A percentile compares a stretch with the other conserved stretches of the same genome.
Evolutionary conservation across 164 flowering plant species (phyloP).

Genomic region (Stephania yunnanensis): DNA sequence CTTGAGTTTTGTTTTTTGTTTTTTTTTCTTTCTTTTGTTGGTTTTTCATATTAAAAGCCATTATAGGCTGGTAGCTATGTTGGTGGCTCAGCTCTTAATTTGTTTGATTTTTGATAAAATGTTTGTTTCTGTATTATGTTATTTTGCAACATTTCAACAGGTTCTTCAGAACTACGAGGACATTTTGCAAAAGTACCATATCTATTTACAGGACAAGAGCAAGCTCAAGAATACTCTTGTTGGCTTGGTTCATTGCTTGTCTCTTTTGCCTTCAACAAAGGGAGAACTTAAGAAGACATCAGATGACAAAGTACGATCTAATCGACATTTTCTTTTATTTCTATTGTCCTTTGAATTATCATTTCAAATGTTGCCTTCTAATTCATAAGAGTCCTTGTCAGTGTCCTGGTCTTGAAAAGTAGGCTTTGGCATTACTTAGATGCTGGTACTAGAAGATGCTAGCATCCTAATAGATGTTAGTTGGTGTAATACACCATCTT

Average conservation of each 20-base stretch:
- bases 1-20: neutral
- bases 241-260: slow-evolving; percentile 69
- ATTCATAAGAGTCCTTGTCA: neutral
- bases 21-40: neutral
- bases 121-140: neutral
- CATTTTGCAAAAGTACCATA: slow-evolving; percentile 56
- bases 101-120: neutral
- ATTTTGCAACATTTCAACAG: slow-evolving; percentile 28
- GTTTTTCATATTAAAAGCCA: no score
- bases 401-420: neutral
- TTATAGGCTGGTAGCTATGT: neutral
- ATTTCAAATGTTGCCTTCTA: neutral
- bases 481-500: neutral
- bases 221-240: slow-evolving; percentile 54
- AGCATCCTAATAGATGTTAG: neutral
- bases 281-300: slow-evolving; percentile 25
- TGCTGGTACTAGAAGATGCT: neutral
- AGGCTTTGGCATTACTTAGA: neutral
- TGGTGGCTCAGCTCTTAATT: neutral
- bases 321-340: neutral
- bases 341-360: neutral
- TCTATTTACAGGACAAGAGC: slow-evolving; percentile 59
- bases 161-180: slow-evolving; percentile 69
- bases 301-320: slow-evolving; percentile 35
- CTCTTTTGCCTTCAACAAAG: slow-evolving; percentile 48